A percentile compares a stretch with the other conserved stretches of the same genome.
phyloP scores from a whole-genome alignment of 2,329 filamentous ascomycete species.

The Cryphonectria carpinicola region DNA sequence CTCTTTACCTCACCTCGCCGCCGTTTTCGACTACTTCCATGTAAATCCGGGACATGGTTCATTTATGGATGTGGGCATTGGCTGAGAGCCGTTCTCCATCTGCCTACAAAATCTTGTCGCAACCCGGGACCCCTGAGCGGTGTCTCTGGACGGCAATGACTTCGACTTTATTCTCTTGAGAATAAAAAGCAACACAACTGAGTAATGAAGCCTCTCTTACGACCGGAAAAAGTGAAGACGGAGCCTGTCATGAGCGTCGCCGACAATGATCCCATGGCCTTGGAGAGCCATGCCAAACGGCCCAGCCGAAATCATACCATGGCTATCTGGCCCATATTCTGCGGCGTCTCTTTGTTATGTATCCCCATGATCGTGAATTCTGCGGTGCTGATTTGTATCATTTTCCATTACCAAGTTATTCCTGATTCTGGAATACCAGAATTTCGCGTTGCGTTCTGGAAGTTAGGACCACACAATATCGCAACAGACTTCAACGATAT shows the following conservation, averaged over 20 bases:
- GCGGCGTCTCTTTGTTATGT: background rate
- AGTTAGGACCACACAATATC: background rate
- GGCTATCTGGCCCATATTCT: background rate
- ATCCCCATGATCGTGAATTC: background rate
- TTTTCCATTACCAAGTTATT: background rate
- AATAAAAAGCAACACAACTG: background rate
- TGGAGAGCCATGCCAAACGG: background rate
- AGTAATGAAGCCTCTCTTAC: background rate
- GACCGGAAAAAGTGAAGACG: background rate
- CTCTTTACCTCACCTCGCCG: background rate
- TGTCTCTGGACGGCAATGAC: background rate
- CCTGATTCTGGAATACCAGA: conserved; percentile 2
- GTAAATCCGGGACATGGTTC: background rate
- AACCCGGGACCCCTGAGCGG: background rate
- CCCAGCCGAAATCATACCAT: background rate
- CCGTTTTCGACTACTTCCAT: background rate
- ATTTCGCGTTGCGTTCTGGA: background rate
- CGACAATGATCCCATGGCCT: background rate
- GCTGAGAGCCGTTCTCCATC: background rate
- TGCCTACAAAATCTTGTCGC: background rate
- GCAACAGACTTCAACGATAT: background rate
- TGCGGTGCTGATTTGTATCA: background rate
- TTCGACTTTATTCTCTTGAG: background rate
- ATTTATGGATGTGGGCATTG: background rate
- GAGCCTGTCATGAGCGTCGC: background rate